Evolutionary conservation across 2,329 filamentous ascomycete genomes (phyloP), one percentile per base, ranked within the genome.

Genomic region (Aotearoamyces nothofagi): DNA sequence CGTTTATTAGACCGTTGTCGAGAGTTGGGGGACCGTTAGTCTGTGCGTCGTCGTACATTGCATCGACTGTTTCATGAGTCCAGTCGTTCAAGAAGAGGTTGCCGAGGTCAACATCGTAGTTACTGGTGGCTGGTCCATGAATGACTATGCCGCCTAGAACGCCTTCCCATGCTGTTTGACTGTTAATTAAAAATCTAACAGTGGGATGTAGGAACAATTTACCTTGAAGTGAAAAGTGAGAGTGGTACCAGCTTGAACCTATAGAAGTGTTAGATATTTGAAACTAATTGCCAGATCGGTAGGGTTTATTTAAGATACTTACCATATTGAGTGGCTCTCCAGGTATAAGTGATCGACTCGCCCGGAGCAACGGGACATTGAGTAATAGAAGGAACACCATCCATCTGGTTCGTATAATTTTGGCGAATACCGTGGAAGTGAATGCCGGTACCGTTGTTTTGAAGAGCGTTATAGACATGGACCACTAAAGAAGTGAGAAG

Each of bases 291-390:
- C n/a, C n/a, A n/a, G n/a, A n/a, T n/a, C n/a, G n/a, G n/a, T n/a
- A n/a, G n/a, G n/a, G n/a, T n/a, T n/a, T n/a, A n/a, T n/a, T n/a
- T n/a, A n/a, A n/a, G n/a, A n/a, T n/a, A n/a, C n/a, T n/a, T 20
- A 20, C 46, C 45, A 17, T 50, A 47, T 32, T 48, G 44, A 24
- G 40, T 43, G 6, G 36, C 45, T 33, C 40, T 39, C 22, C 45
- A 49, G n/a, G 39, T 51, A 39, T 61, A 61, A 4, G 51, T 58
- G 32, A 50, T 46, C 5, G 43, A 48, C 10, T 54, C 41, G 14
- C 66, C 67, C 0, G 75, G 74, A 4, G 71, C 56, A 33, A 80
- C 69, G 2, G 77, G 75, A 37, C 77, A 83, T 47, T 82, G 73
- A 8, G 63, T 66, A 14, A 68, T 45, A 15, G 61, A 57, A 14